These are phyloP conservation scores for Cordyceps farinosa DNA, from an alignment of 2,329 filamentous ascomycete species.

Conservation along the genomic window DNA sequence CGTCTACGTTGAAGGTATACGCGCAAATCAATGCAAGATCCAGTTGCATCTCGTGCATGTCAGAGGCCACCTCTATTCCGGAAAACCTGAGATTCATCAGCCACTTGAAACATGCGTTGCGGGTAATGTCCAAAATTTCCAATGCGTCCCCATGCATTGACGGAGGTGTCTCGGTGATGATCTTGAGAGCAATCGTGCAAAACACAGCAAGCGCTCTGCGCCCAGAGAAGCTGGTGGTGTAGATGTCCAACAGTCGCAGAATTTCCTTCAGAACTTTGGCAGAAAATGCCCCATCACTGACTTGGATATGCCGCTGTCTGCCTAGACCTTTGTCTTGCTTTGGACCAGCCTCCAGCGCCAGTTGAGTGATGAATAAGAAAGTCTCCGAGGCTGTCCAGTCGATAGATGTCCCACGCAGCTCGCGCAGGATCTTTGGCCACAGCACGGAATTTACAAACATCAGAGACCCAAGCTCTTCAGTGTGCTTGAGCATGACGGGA, in stretches of 20 bases:
- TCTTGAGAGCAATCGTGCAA: background rate
- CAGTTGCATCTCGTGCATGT: background rate
- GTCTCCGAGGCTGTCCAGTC: conserved; percentile 10
- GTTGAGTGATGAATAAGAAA: background rate
- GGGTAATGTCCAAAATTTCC: fast-evolving
- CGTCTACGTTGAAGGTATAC: background rate
- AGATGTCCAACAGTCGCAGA: background rate
- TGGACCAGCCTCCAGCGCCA: background rate
- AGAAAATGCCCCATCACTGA: background rate
- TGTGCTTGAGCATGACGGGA: conserved; percentile 23
- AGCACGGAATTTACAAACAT: fast-evolving
- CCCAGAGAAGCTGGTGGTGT: background rate
- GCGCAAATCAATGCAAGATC: background rate
- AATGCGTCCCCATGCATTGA: background rate
- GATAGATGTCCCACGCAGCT: background rate
- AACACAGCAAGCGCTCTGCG: background rate
- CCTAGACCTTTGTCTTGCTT: background rate
- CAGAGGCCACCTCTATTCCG: background rate
- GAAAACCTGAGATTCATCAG: background rate
- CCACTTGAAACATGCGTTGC: background rate
- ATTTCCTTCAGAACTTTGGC: background rate
- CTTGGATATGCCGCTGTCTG: background rate
- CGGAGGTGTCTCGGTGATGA: background rate
- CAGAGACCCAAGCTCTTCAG: background rate
- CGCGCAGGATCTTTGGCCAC: background rate